Evolutionary conservation across 2,329 filamentous ascomycete genomes (phyloP).

Genomic region (Coniella vitis): DNA sequence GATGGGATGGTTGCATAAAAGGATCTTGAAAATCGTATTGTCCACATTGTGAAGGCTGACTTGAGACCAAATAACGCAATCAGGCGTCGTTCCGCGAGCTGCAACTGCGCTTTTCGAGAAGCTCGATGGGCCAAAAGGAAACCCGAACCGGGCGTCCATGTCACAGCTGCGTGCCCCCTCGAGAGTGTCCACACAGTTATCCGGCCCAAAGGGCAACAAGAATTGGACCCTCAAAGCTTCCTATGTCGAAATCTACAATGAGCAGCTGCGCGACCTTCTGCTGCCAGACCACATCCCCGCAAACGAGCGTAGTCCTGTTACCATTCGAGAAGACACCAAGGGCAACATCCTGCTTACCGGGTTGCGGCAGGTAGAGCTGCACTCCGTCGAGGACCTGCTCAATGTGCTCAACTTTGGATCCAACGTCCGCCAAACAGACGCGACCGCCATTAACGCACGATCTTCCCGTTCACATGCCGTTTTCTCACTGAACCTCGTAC

Average conservation of each 20-base stretch:
- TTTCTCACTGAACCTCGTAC: constrained; percentile 88
- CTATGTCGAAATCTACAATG: constrained; percentile 97
- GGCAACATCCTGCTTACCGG: constrained; percentile 92
- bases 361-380: constrained; percentile 78
- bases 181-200: constrained; percentile 60
- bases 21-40: not conserved
- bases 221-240: constrained; percentile 90
- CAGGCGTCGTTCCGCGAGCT: constrained; percentile 92
- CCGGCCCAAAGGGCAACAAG: constrained; percentile 51
- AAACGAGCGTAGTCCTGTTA: constrained; percentile 70
- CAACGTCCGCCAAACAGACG: constrained; percentile 89
- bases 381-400: constrained; percentile 86
- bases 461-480: constrained; percentile 97
- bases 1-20: no score
- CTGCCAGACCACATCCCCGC: constrained; percentile 65
- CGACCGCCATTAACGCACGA: constrained; percentile 94
- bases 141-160: constrained; percentile 55
- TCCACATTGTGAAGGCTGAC: constrained; percentile 12
- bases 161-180: constrained; percentile 75
- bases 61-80: not conserved
- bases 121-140: constrained; percentile 52
- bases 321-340: constrained; percentile 88
- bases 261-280: constrained; percentile 85
- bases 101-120: constrained; percentile 83
- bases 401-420: constrained; percentile 88